Evolutionary conservation across 2,329 filamentous ascomycete species (phyloP).

Genomic region (Hymenoscyphus fraxineus): DNA sequence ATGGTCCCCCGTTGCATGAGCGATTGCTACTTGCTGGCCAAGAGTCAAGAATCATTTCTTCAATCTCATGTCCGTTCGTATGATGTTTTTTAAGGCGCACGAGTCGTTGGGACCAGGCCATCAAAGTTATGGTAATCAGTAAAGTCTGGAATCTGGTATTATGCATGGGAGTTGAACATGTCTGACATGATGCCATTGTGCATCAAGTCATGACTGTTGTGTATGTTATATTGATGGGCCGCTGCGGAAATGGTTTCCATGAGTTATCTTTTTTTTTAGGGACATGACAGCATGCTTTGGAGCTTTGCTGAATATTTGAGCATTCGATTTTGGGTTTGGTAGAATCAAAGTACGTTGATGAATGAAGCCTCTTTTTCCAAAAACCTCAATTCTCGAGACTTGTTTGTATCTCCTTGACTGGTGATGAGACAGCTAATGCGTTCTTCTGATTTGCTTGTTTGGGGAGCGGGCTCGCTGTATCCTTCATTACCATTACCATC

Average conservation of each 20-base stretch:
- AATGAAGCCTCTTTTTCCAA: background rate
- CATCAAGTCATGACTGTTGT: background rate
- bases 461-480: no score
- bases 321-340: background rate
- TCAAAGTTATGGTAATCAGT: background rate
- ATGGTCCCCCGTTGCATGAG: constrained; percentile 79
- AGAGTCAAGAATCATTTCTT: background rate
- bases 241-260: background rate
- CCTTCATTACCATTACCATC: no score
- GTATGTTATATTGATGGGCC: background rate
- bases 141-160: background rate
- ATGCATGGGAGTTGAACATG: background rate
- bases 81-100: background rate
- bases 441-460: no score
- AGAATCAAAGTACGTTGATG: background rate
- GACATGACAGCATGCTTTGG: background rate
- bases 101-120: background rate
- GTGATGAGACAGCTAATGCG: no score
- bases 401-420: no score
- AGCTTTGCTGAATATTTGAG: background rate
- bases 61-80: background rate
- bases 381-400: no score
- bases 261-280: background rate
- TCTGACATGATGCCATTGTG: background rate
- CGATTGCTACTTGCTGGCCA: background rate